Percentiles rank a stretch among this genome's conserved stretches.
These are phyloP conservation scores for Bathelium albidoporum DNA, from an alignment of 495 filamentous ascomycete species.

Conservation along the genomic window DNA sequence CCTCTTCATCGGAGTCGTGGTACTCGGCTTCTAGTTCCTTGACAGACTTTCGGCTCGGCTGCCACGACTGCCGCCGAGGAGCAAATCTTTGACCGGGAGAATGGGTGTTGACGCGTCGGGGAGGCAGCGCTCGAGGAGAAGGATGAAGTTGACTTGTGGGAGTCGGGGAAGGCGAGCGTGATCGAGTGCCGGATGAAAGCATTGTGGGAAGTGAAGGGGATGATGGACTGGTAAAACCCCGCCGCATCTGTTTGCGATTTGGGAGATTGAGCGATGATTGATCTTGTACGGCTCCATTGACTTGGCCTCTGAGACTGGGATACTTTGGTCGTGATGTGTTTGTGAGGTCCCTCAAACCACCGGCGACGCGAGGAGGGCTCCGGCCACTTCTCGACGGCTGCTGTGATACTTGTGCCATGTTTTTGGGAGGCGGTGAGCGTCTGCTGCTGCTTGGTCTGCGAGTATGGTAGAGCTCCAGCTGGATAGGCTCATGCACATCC, in stretches of 20 bases:
- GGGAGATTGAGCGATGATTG: constrained; percentile 29
- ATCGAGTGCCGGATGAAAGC: constrained; percentile 19
- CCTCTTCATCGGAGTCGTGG: constrained; percentile 80
- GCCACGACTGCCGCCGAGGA: constrained; percentile 50
- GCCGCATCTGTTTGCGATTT: constrained; percentile 19
- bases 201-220: constrained; percentile 31
- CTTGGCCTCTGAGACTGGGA: constrained; percentile 31
- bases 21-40: constrained; percentile 80
- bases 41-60: constrained; percentile 64
- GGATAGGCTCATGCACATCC: constrained; percentile 43
- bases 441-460: constrained; percentile 34
- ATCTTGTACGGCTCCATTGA: constrained; percentile 23
- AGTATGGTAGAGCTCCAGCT: constrained; percentile 27
- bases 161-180: constrained; percentile 32
- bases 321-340: constrained; percentile 24
- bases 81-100: constrained; percentile 2
- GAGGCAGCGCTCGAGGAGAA: constrained; percentile 32
- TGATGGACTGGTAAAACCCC: constrained; percentile 36
- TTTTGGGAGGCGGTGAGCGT: constrained; percentile 12
- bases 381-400: constrained; percentile 3
- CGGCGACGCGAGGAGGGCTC: constrained; percentile 8
- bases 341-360: constrained; percentile 24
- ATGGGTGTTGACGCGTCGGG: constrained; percentile 15
- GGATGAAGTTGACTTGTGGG: constrained; percentile 20
- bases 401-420: constrained; percentile 15